Percentiles rank a stretch among this genome's conserved stretches.
These are phyloP conservation scores for Gossypioides kirkii DNA, from an alignment of 345 rosid genomes.

Conservation along the genomic window DNA sequence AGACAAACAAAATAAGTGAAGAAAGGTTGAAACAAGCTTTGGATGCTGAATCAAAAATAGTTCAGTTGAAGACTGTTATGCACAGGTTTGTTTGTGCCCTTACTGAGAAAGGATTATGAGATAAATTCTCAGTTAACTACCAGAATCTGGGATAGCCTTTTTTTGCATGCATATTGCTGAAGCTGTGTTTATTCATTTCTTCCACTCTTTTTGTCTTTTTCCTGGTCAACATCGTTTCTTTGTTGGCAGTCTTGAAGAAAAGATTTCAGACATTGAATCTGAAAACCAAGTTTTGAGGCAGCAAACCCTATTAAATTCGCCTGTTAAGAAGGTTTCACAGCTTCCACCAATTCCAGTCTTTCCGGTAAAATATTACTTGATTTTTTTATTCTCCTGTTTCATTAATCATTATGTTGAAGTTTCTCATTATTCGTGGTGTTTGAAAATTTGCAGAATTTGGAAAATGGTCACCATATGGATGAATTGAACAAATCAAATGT, in stretches of 20 bases:
- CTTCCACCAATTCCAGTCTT: conserved; percentile 43
- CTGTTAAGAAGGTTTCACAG: conserved; percentile 47
- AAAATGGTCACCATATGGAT: conserved; percentile 73
- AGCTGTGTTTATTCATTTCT: neutral
- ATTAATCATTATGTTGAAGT: conserved; percentile 14
- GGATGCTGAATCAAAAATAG: conserved; percentile 88
- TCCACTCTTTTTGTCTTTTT: neutral
- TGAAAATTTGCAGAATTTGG: conserved; percentile 51
- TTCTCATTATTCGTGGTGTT: neutral
- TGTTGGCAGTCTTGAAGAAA: conserved; percentile 82
- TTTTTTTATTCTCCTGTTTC: neutral
- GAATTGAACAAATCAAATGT: conserved; percentile 55
- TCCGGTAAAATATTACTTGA: conserved; percentile 38
- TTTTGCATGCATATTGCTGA: neutral
- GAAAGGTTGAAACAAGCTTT: conserved; percentile 90
- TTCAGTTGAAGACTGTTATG: conserved; percentile 80
- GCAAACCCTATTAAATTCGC: conserved; percentile 50
- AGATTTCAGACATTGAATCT: conserved; percentile 71
- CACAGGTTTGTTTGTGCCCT: conserved; percentile 47
- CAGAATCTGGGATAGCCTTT: neutral
- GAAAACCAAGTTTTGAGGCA: conserved; percentile 85
- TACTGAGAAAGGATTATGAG: neutral
- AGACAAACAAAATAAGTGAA: conserved; percentile 70
- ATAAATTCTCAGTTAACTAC: neutral
- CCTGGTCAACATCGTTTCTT: conserved; percentile 13